Evolutionary conservation across 345 rosid genomes (phyloP), one percentile per base, ranked within the genome.

Genomic region (Bruguiera sexangula): DNA sequence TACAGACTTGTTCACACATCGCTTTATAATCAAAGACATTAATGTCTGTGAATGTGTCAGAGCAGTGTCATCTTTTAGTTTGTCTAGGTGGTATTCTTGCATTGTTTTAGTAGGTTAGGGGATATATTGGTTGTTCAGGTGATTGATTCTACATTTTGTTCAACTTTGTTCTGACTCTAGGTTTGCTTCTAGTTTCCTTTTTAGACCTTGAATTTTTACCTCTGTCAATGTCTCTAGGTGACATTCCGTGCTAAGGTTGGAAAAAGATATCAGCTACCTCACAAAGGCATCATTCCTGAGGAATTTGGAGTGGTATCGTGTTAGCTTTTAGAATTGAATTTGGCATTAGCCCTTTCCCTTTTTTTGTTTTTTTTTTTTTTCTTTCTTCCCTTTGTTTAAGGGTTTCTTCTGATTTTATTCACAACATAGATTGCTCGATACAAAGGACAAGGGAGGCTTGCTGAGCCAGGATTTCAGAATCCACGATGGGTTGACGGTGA

Each of bases 401-500:
- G 53, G 20, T 16, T 65, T 36, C 68, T 53, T 27, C 24, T 65
- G 52, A 34, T 70, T 65, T 65, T 77, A 21, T 60, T 68, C 71
- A 51, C 9, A 16, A 48, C 54, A 37, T 73, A 94, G 98, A 80
- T 94, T 81, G 97, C 96, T 78, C 83, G 97, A 72, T 94, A 94
- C 80, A 89, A 78, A 85, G 98, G 97, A 63, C 96, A 94, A 77
- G 98, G 97, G 69, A 86, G 96, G 85, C 93, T 94, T 64, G 95
- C 97, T 54, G 97, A 91, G 67, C 93, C 90, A 32, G 98, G 98
- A 61, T 94, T 82, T 75, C 86, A 70, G 70, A 89, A 88, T 71
- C 96, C 97, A 43, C 84, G 92, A 78, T 94, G 98, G 98, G 97
- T 94, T 77, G 97, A 94, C 22, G 98, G 98, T 29, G 97, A 94